Base-by-base conservation (phyloP, 2,329 filamentous ascomycete species). In the Atkinsonella texensis region DNA sequence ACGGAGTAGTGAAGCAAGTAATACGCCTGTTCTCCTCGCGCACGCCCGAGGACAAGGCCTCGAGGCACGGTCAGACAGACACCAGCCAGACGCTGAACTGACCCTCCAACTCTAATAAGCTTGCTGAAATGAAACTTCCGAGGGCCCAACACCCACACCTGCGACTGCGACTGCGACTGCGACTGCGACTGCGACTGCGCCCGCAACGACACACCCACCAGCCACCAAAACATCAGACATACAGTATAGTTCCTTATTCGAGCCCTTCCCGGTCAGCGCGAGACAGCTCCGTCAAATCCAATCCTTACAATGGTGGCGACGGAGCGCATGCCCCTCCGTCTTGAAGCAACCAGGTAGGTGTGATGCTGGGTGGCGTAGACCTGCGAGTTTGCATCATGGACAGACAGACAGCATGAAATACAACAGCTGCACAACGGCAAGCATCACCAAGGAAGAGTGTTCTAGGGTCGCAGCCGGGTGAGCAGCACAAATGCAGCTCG, bases 191-290 rank as follows among this genome's bases (percentile, higher is more conserved):
- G 41, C 17, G 28, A 11, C 39, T 31, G 46, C 40, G 46, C 51
- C 51, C 51, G 51, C 48, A 47, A 41, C 32, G 23, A 44, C 42
- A 46, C 45, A 53, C 46, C 38, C 48, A 44, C 52, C 28, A 28
- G 28, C 28, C 28, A 32, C 47, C 28, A 18, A 3, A 40, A 42
- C 52, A 49, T 53, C 51, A 52, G 50, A 50, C 53, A 50, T 54
- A 53, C 46, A 49, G 44, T 15, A 47, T 35, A 46, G 41, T 53
- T 48, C 38, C 51, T 51, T 35, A 23, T 51, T 53, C 32, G 41
- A 49, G 15, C 40, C 48, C 23, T 47, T 20, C 45, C 39, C 44
- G 51, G 18, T 46, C 39, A 33, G 18, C 32, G 46, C 15, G 28
- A 10, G 35, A 39, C 33, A 38, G n/a, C 38, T 48, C 40, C 45